Percentiles rank a stretch among this genome's conserved stretches.
Evolutionary conservation across 495 filamentous ascomycete species (phyloP).

Genomic region (Hypoxylon lenormandii): DNA sequence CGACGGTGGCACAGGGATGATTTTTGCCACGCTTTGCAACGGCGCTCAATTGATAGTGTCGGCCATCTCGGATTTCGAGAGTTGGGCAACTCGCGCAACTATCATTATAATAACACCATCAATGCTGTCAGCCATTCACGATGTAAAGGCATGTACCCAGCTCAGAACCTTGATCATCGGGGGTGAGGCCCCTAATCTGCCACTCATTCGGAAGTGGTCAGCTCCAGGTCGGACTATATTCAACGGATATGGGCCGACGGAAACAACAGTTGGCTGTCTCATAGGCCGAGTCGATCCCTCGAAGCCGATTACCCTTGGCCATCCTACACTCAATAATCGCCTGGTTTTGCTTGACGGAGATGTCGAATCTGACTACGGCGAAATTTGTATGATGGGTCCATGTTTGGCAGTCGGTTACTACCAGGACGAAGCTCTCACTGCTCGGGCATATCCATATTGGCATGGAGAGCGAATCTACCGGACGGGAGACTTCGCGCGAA

Average conservation of each 20-base stretch:
- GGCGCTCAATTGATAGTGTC: conserved; percentile 43
- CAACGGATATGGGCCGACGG: conserved; percentile 50
- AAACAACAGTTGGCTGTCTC: conserved; percentile 40
- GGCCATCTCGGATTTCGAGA: conserved; percentile 22
- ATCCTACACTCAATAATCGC: conserved; percentile 1
- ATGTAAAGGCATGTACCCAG: conserved; percentile 12
- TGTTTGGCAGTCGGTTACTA: conserved; percentile 43
- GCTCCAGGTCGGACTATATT: conserved; percentile 35
- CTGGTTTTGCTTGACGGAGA: conserved; percentile 19
- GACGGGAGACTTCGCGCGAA: conserved; percentile 38
- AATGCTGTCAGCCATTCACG: conserved; percentile 27
- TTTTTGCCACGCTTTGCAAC: conserved; percentile 34
- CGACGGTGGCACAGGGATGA: conserved; percentile 15
- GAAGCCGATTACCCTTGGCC: conserved; percentile 13
- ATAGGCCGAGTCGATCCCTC: conserved; percentile 28
- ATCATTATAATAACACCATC: conserved; percentile 40
- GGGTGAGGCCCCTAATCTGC: conserved; percentile 37
- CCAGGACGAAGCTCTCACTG: conserved; percentile 34
- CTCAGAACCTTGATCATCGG: conserved; percentile 45
- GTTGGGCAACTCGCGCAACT: conserved; percentile 18
- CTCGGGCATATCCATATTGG: conserved; percentile 39
- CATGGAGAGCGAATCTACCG: conserved; percentile 37
- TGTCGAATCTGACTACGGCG: conserved; percentile 35
- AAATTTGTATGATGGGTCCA: conserved; percentile 44
- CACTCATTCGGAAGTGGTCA: conserved; percentile 37